Evolutionary conservation across 2,329 filamentous ascomycete species (phyloP).

Genomic region (Trichoderma sp.): DNA sequence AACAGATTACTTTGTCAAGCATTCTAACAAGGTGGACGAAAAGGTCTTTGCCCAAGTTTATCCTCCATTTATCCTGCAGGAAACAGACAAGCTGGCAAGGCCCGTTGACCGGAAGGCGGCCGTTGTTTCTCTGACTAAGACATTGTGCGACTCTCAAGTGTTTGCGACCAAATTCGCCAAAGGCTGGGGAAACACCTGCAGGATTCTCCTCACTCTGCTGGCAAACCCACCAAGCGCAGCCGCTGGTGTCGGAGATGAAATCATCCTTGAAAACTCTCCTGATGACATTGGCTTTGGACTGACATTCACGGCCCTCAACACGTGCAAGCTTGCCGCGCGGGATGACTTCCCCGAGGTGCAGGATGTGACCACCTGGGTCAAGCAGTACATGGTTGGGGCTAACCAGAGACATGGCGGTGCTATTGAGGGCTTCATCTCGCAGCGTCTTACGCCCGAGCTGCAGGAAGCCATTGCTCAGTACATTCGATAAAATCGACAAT

Average conservation of each 20-base stretch:
- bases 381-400: conserved; percentile 73
- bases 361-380: conserved; percentile 83
- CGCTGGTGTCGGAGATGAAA: conserved; percentile 67
- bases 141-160: conserved; percentile 78
- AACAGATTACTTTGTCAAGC: conserved; percentile 85
- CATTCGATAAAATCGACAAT: conserved; percentile 42
- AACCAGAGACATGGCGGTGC: conserved; percentile 72
- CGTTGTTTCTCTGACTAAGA: conserved; percentile 91
- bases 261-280: conserved; percentile 84
- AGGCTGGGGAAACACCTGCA: conserved; percentile 89
- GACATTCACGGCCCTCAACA: conserved; percentile 91
- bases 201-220: conserved; percentile 83
- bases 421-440: conserved; percentile 69
- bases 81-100: conserved; percentile 83
- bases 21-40: conserved; percentile 79
- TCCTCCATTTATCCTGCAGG: conserved; percentile 79
- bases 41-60: conserved; percentile 85
- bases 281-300: conserved; percentile 95
- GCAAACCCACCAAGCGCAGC: conserved; percentile 78
- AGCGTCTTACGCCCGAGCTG: conserved; percentile 67
- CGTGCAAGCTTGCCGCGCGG: conserved; percentile 70
- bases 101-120: conserved; percentile 92
- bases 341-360: conserved; percentile 87
- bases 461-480: conserved; percentile 56
- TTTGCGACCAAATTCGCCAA: conserved; percentile 83